Percentiles rank a stretch among this genome's conserved stretches.
These are phyloP conservation scores for apple (Malus domestica) DNA, from an alignment of 306 rosid species.

Conservation along the genomic window DNA sequence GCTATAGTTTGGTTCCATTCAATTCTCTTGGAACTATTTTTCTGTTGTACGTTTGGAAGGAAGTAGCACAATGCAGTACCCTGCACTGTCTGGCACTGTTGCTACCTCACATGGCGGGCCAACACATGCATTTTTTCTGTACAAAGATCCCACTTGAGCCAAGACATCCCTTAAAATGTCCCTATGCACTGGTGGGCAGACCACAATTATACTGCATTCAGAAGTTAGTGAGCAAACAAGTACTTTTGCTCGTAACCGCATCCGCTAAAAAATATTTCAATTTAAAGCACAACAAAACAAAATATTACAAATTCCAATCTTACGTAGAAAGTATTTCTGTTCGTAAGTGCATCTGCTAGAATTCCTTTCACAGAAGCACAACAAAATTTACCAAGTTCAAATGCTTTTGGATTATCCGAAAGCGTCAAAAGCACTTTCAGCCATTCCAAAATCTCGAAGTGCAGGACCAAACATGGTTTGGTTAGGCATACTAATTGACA, in stretches of 20 bases:
- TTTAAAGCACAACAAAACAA: too few species aligned
- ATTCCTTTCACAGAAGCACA: neutral
- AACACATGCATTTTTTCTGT: slow-evolving; percentile 8
- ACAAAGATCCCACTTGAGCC: slow-evolving; percentile 11
- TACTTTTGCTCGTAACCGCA: neutral
- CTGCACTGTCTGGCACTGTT: neutral
- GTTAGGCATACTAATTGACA: neutral
- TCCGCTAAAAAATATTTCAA: neutral
- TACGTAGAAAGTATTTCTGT: neutral
- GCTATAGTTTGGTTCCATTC: slow-evolving; percentile 31
- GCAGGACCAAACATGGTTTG: neutral
- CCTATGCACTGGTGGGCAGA: neutral
- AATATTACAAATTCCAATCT: neutral
- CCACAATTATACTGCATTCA: neutral
- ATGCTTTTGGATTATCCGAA: neutral
- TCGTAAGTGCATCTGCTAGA: neutral
- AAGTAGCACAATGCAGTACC: slow-evolving; percentile 3
- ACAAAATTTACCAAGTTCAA: too few species aligned
- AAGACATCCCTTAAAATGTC: neutral
- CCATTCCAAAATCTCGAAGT: neutral
- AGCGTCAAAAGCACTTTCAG: neutral
- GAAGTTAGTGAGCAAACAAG: too few species aligned
- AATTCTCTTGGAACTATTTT: slow-evolving; percentile 19
- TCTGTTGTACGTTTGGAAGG: slow-evolving; percentile 17
- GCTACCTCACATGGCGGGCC: slow-evolving; percentile 12